Evolutionary conservation across 2,329 filamentous ascomycete genomes (phyloP).

Genomic region (Capronia coronata): DNA sequence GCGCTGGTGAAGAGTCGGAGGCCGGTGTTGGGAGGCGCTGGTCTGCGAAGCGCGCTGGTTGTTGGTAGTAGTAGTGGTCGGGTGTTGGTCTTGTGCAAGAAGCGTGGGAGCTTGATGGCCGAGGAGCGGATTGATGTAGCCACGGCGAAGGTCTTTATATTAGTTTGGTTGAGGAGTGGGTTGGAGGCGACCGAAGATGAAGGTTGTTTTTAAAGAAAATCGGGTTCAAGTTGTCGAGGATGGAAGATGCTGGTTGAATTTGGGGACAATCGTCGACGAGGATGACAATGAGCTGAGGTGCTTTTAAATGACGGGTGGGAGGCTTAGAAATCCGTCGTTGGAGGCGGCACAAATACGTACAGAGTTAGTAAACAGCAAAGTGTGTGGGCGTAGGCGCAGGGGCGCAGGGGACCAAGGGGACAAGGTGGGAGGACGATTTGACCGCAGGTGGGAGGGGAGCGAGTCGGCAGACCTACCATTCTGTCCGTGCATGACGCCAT

Average conservation of each 20-base stretch:
- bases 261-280: slow-evolving; percentile 1
- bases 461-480: background rate
- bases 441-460: background rate
- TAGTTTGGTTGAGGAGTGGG: slow-evolving; percentile 1
- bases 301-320: background rate
- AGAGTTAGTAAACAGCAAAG: background rate
- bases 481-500: no score
- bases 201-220: no score
- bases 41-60: slow-evolving; percentile 9
- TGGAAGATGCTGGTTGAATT: background rate
- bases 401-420: background rate
- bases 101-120: slow-evolving; percentile 19
- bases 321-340: slow-evolving; percentile 18
- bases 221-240: slow-evolving; percentile 26
- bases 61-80: slow-evolving; percentile 2
- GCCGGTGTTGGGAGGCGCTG: background rate
- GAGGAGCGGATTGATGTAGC: slow-evolving; percentile 23
- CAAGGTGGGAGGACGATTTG: background rate
- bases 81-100: slow-evolving; percentile 8
- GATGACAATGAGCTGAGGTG: slow-evolving; percentile 7
- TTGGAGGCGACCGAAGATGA: background rate
- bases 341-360: background rate
- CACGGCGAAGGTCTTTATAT: slow-evolving; percentile 31
- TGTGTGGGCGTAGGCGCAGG: slow-evolving; percentile 4
- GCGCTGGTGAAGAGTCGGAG: slow-evolving; percentile 31